Conservation (phyloP, 495 filamentous ascomycete species). For the Niebla homalea region DNA sequence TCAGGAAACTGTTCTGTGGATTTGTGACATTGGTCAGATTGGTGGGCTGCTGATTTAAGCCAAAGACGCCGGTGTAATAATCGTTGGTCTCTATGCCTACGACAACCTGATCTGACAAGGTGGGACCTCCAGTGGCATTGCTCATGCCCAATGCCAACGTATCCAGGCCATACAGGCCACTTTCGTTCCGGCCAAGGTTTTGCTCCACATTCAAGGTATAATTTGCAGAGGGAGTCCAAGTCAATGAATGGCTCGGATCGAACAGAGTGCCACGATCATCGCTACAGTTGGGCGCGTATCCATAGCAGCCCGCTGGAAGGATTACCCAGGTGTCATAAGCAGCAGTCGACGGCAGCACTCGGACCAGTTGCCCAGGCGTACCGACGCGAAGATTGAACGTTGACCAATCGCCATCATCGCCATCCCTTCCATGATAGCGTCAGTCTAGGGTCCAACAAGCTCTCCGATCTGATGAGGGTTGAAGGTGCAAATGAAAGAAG, state of each 20-base stretch:
- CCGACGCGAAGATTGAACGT: conserved; percentile 37
- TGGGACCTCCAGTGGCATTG: conserved; percentile 23
- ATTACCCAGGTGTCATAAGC: not conserved
- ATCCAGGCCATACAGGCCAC: conserved; percentile 27
- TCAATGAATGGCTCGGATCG: conserved; percentile 31
- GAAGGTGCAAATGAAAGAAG: not conserved
- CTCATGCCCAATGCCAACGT: conserved; percentile 32
- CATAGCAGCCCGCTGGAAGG: conserved; percentile 1
- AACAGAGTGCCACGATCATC: conserved; percentile 35
- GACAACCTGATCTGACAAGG: conserved; percentile 32
- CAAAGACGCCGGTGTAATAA: conserved; percentile 41
- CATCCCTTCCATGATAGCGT: conserved; percentile 31
- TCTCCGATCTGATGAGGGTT: too few species aligned
- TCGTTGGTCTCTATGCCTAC: conserved; percentile 29
- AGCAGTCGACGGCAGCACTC: conserved; percentile 23
- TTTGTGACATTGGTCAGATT: conserved; percentile 35
- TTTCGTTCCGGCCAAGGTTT: conserved; percentile 1
- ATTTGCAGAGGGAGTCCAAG: conserved; percentile 18
- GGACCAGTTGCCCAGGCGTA: conserved; percentile 29
- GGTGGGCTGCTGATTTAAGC: conserved; percentile 33
- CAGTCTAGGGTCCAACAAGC: too few species aligned
- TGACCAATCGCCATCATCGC: conserved; percentile 40
- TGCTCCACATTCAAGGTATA: not conserved
- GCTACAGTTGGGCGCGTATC: conserved; percentile 24
- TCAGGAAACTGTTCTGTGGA: conserved; percentile 34